These are phyloP conservation scores for Penicillium crustosum DNA, from an alignment of 2,329 filamentous ascomycete species.

Conservation along the genomic window DNA sequence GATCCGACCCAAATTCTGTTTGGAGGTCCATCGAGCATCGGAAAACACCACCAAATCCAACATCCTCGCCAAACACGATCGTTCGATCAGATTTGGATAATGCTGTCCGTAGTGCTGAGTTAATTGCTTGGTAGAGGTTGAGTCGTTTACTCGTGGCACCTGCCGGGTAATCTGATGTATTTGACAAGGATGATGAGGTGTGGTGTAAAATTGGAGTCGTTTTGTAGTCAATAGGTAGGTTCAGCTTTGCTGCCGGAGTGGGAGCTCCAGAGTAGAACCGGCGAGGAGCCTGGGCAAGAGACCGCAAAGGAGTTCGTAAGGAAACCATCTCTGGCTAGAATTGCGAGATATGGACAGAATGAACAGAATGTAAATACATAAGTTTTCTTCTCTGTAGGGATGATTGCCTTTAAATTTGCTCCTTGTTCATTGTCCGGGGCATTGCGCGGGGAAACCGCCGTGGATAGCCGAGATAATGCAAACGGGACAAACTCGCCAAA, in stretches of 20 bases:
- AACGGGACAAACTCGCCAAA: constrained; percentile 17
- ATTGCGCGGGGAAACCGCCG: constrained; percentile 27
- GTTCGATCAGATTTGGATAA: constrained; percentile 81
- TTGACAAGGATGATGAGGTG: constrained; percentile 68
- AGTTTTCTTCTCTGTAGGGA: not conserved
- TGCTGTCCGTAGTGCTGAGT: constrained; percentile 80
- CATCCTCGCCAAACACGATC: constrained; percentile 92
- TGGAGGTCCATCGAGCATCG: constrained; percentile 88
- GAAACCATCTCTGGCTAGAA: constrained; percentile 15
- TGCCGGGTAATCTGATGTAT: constrained; percentile 70
- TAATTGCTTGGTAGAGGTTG: constrained; percentile 93
- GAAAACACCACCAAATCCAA: constrained; percentile 96
- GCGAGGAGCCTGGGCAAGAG: constrained; percentile 19
- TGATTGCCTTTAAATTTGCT: constrained; percentile 14
- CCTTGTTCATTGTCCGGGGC: constrained; percentile 21
- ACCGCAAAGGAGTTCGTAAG: constrained; percentile 17
- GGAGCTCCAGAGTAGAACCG: constrained; percentile 49
- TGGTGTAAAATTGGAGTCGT: constrained; percentile 80
- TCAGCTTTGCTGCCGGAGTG: constrained; percentile 63
- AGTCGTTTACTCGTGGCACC: constrained; percentile 75
- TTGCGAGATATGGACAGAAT: not conserved
- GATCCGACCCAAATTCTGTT: constrained; percentile 79
- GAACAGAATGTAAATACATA: not conserved
- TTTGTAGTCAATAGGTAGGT: constrained; percentile 83
- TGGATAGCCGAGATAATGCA: constrained; percentile 29